Evolutionary conservation across 1,284 basidiomycete species (phyloP), one percentile per base, ranked within the genome.

Genomic region (Pascua guehoae): DNA sequence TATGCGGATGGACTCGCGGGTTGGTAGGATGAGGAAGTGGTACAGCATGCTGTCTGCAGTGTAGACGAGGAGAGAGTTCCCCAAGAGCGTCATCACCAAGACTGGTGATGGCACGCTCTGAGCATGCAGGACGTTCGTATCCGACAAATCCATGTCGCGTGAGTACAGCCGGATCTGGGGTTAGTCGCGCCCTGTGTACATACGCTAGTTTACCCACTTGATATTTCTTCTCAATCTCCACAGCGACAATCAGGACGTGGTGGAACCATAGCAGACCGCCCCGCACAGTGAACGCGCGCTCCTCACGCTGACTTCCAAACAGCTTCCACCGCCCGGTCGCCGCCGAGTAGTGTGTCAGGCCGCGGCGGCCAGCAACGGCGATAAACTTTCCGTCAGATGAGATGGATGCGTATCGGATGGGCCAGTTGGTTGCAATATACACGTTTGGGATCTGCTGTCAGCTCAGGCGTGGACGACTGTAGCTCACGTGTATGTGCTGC

Each of bases 201-300:
- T 10, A 12, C 48, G 18, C n/a, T 15, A n/a, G 14, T 11, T 32
- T 32, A 70, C 81, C 43, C 54, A 90, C 91, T 81, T 91, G 89
- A 68, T 87, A 86, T 2, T 85, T 84, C 67, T 84, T 87, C 50
- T 69, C 82, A n/a, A 87, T 82, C 68, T 95, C 93, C 17, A 92
- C 87, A 11, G 91, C 92, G 16, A 86, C 93, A 57, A 99, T 87
- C 52, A 99, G 81, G 5, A 98, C 90, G 71, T 97, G 94, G 65
- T 95, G 90, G 72, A 96, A 98, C 96, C 96, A 99, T 17, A 95
- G 77, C 66, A 99, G 75, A 4, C 96, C 96, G 16, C 96, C 96
- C 67, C 86, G 85, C 12, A 99, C 93, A 2, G 81, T 76, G 68
- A 98, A 96, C 0, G 86, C 85, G 64, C 91, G 86, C 72, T 98